Evolutionary conservation across 2,329 filamentous ascomycete genomes (phyloP), one percentile per base, ranked within the genome.

Genomic region (Metarhizium anisopliae): DNA sequence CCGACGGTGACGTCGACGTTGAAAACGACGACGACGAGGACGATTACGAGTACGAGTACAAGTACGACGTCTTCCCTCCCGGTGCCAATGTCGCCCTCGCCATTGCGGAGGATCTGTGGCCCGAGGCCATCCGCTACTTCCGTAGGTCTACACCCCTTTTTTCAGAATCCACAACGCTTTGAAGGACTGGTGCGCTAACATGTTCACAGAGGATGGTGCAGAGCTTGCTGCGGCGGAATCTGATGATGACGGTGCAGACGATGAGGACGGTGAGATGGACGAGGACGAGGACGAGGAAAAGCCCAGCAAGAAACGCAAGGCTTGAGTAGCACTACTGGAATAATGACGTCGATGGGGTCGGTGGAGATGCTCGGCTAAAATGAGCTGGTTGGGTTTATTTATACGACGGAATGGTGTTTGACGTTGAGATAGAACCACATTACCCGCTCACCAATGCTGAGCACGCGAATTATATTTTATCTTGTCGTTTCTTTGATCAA

Each of bases 91-190:
- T 97, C 51, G 92, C 91, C 43, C 80, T 90, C 59, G 79, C 84
- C 58, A 78, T 97, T 62, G 84, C 87, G 8, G 92, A 97, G 68
- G 93, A 97, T 63, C 75, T 97, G 53, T 96, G 87, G 86, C 89
- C 90, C 51, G 84, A 85, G 60, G 93, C 92, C 56, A 86, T 95
- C 70, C 90, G 89, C 71, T 95, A 94, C 75, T 97, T 94, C 75
- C 88, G 90, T 94, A 77, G 74, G 89, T 82, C 14, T 43, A 14
- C 40, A 3, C 14, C 14, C 14, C 40, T 16, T 18, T 14, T 14
- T 43, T 6, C 40, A 16, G 40, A 16, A 43, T 16, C n/a, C 35
- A 36, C 7, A 36, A 36, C 7, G 13, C 7, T 8, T 8, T 1
- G 4, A 55, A 35, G n/a, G 7, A 20, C 49, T 25, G 29, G 35